Evolutionary conservation across 768 basidiomycete species (phyloP).

Genomic region (Hygrophoropsis aurantiaca): DNA sequence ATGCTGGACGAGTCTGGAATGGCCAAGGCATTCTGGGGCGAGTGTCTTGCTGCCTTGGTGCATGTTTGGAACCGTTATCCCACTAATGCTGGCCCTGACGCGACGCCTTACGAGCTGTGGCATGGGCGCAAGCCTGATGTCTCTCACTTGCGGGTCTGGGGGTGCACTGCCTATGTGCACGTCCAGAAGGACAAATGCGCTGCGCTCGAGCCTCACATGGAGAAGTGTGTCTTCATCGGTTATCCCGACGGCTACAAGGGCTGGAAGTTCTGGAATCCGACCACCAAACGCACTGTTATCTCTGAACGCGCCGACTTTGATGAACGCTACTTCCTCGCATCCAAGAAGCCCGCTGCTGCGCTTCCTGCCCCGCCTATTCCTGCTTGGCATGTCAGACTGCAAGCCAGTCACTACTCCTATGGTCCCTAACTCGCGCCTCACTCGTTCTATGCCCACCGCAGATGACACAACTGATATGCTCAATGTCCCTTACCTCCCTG

Average conservation of each 20-base stretch:
- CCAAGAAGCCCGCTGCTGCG: not conserved
- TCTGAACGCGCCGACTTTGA: constrained; percentile 31
- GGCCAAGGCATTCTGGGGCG: constrained; percentile 2
- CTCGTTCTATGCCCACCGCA: no score
- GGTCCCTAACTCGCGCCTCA: no score
- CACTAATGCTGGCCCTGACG: not conserved
- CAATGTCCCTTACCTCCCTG: no score
- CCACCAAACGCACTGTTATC: constrained; percentile 25
- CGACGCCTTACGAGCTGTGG: constrained; percentile 23
- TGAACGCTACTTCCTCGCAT: constrained; percentile 28
- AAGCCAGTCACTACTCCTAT: no score
- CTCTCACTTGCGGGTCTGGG: constrained; percentile 34
- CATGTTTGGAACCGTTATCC: constrained; percentile 15
- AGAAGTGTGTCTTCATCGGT: constrained; percentile 39
- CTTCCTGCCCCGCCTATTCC: no score
- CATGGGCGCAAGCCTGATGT: constrained; percentile 23
- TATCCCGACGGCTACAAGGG: constrained; percentile 34
- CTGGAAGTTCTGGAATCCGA: constrained; percentile 30
- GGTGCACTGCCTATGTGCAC: constrained; percentile 39
- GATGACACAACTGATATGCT: no score
- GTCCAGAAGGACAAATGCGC: constrained; percentile 35
- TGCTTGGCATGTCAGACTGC: no score
- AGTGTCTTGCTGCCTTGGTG: not conserved
- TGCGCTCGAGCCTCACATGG: constrained; percentile 14
- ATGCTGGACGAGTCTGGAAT: constrained; percentile 22